Percentiles rank a stretch among this genome's conserved stretches.
Evolutionary conservation across 2,329 filamentous ascomycete species (phyloP).

Genomic region (Aspergillus carbonarius): DNA sequence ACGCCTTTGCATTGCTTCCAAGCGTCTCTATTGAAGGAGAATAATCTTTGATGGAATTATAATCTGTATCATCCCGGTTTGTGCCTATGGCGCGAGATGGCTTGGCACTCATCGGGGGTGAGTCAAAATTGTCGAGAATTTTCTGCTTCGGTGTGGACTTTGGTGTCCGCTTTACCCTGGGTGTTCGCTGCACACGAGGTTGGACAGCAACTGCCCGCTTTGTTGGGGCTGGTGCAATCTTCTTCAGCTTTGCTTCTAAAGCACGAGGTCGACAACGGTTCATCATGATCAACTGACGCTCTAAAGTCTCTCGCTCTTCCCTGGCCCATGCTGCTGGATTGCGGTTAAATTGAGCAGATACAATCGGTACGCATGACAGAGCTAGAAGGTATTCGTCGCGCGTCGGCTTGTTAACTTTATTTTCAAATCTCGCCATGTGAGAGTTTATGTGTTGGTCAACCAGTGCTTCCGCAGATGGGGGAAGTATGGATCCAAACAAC

Average conservation of each 20-base stretch:
- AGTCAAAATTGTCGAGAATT: slow-evolving; percentile 39
- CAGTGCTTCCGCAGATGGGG: slow-evolving; percentile 36
- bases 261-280: slow-evolving; percentile 37
- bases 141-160: slow-evolving; percentile 44
- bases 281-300: slow-evolving; percentile 43
- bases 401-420: slow-evolving; percentile 44
- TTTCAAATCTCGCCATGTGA: slow-evolving; percentile 43
- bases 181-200: slow-evolving; percentile 31
- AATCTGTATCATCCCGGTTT: slow-evolving; percentile 81
- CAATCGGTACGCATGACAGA: slow-evolving; percentile 45
- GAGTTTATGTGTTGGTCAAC: slow-evolving; percentile 45
- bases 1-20: slow-evolving; percentile 63
- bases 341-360: slow-evolving; percentile 44
- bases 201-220: slow-evolving; percentile 29
- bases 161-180: slow-evolving; percentile 40
- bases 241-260: slow-evolving; percentile 37
- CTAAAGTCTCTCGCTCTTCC: slow-evolving; percentile 42
- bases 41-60: slow-evolving; percentile 67
- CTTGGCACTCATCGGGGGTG: slow-evolving; percentile 41
- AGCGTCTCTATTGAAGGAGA: slow-evolving; percentile 69
- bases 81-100: slow-evolving; percentile 50
- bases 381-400: slow-evolving; percentile 46
- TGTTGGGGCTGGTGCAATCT: slow-evolving; percentile 40
- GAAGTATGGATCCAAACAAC: slow-evolving; percentile 40
- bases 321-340: slow-evolving; percentile 46